phyloP scores from a whole-genome alignment of 1,139 yeast genomes.

The Tardiomyces depauwii region DNA sequence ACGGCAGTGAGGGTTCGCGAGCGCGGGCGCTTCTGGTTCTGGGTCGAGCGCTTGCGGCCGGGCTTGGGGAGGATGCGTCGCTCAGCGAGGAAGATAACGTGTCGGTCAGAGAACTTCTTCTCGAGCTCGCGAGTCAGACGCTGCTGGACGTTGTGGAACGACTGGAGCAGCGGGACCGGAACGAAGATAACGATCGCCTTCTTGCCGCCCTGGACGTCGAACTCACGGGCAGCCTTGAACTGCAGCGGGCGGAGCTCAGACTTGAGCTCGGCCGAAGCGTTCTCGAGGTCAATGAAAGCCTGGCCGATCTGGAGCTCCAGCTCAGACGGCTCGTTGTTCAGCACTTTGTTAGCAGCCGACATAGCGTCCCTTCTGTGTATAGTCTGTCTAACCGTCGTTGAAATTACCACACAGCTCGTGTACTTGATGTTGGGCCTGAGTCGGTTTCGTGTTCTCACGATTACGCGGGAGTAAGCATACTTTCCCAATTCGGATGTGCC shows the following conservation, averaged over 20 bases:
- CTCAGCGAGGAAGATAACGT: conserved; percentile 98
- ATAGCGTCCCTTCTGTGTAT: background rate
- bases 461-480: background rate
- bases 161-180: conserved; percentile 88
- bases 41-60: conserved; percentile 63
- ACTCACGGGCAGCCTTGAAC: conserved; percentile 97
- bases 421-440: background rate
- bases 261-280: conserved; percentile 87
- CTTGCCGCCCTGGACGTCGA: conserved; percentile 97
- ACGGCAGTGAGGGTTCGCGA: conserved; percentile 99
- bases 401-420: background rate
- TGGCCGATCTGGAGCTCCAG: conserved; percentile 99
- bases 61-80: conserved; percentile 99
- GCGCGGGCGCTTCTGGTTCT: conserved; percentile 98
- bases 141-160: conserved; percentile 93
- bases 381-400: background rate
- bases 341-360: conserved; percentile 49
- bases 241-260: conserved; percentile 98
- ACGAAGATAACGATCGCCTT: conserved; percentile 97
- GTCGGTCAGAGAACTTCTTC: conserved; percentile 99
- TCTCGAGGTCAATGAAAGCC: conserved; percentile 96
- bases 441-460: background rate
- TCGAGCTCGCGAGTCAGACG: conserved; percentile 97
- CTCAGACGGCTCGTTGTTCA: conserved; percentile 68
- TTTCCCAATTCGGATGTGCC: background rate